phyloP scores from a whole-genome alignment of 2,329 filamentous ascomycete genomes.

The Fusarium tjaetaba region DNA sequence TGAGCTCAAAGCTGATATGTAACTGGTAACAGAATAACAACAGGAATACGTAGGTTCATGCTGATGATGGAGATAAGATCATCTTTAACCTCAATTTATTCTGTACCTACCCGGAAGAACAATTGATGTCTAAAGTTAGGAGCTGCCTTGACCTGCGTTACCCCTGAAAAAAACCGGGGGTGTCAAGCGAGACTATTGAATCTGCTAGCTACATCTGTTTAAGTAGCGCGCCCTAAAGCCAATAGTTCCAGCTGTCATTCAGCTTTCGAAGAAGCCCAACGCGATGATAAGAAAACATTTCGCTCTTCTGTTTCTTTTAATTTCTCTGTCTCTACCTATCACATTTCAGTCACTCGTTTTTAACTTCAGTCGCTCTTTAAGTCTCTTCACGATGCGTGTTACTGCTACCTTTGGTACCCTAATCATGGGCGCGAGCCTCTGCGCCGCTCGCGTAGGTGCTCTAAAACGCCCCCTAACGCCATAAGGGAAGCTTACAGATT shows the following conservation, averaged over 20 bases:
- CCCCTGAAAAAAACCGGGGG: background rate
- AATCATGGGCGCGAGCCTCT: background rate
- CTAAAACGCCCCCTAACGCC: background rate
- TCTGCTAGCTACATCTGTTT: background rate
- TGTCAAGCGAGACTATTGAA: background rate
- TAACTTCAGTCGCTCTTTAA: background rate
- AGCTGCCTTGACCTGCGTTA: fast-evolving
- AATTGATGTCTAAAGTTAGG: background rate
- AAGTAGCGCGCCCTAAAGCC: background rate
- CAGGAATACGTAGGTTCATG: background rate
- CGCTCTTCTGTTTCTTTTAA: background rate
- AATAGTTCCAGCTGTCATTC: background rate
- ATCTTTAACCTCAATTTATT: background rate
- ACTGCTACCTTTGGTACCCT: background rate
- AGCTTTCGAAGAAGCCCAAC: background rate
- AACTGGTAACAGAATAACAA: fast-evolving
- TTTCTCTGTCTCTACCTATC: background rate
- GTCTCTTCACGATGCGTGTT: background rate
- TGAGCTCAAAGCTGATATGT: fast-evolving
- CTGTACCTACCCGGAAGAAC: background rate
- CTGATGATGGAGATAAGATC: background rate
- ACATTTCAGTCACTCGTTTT: background rate
- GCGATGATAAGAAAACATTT: background rate
- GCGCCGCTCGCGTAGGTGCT: constrained; percentile 1
- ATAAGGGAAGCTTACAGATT: background rate